Evolutionary conservation across 2,329 filamentous ascomycete genomes (phyloP), one percentile per base, ranked within the genome.

Genomic region (Peltaster fructicola): DNA sequence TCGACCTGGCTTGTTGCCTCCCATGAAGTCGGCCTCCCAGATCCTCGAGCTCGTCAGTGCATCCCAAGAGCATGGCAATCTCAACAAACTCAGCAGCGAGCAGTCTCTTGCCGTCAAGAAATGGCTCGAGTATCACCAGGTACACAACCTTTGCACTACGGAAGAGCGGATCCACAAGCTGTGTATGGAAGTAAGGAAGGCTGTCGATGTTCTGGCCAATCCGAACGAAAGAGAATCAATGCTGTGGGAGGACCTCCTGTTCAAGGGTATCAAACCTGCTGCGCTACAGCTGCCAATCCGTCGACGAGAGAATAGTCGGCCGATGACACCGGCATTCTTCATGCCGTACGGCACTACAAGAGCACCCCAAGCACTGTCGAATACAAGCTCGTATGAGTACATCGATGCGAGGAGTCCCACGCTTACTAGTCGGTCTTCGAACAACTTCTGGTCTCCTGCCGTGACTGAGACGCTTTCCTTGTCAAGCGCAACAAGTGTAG

Each of bases 91-190:
- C 8, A 84, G 80, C n/a, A 85, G 95, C 44, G 81, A 92, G 27
- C 88, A 95, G 48, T 74, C 84, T 0, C 80, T 90, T 25, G 72
- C 82, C 36, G 92, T 82, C 0, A 58, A 66, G 11, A 68, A 71
- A 28, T 98, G 85, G 81, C 60, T 95, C 26, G 70, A 76, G 23
- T 70, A 77, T 37, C 75, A 73, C 35, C 71, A 72, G 8, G 74
- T 95, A 15, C 81, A 90, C 47, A 92, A 92, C 43, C 85, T 95
- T 38, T 98, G 88, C 52, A 75, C 73, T 38, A 88, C 85, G 5
- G 88, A 98, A 47, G 88, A 98, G 52, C 63, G 88, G 24, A 85
- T 98, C 17, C 88, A 95, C 47, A 72, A 84, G 7, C 88, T 98
- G 49, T 88, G 76, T 44, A 77, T 82, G 36, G 88, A 95, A 47